Evolutionary conservation across 257 asterid genomes (phyloP).

Genomic region (Leonotis leonurus): DNA sequence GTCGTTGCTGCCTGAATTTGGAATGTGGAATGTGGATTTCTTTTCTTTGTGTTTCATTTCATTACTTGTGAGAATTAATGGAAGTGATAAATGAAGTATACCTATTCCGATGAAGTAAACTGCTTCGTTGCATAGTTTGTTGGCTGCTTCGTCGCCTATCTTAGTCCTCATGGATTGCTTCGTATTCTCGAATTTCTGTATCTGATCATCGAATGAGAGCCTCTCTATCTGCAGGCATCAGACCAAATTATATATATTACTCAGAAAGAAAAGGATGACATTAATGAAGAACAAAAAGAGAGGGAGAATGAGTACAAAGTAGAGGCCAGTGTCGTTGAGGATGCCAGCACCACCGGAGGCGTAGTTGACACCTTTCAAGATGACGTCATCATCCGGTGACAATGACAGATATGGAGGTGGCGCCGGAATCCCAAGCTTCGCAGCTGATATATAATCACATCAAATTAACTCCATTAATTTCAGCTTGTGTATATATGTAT

Average conservation of each 20-base stretch:
- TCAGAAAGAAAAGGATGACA: too few species aligned
- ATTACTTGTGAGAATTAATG: background rate
- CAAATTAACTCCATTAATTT: background rate
- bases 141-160: slow-evolving; percentile 51
- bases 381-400: slow-evolving; percentile 48
- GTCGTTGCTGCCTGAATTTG: slow-evolving; percentile 65
- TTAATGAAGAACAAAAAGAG: too few species aligned
- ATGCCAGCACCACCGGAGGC: slow-evolving; percentile 96
- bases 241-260: background rate
- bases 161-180: slow-evolving; percentile 43
- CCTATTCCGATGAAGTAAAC: slow-evolving; percentile 63
- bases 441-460: slow-evolving; percentile 34
- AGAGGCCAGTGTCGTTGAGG: slow-evolving; percentile 75
- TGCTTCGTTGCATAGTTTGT: slow-evolving; percentile 51
- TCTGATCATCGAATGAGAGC: slow-evolving; percentile 68
- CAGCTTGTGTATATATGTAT: background rate
- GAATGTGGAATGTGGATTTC: too few species aligned
- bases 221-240: slow-evolving; percentile 52
- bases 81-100: slow-evolving; percentile 5
- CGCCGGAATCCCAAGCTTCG: slow-evolving; percentile 53
- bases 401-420: slow-evolving; percentile 78
- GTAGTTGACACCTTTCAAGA: slow-evolving; percentile 66
- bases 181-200: slow-evolving; percentile 42
- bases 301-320: slow-evolving; percentile 45
- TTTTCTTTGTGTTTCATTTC: too few species aligned